These are phyloP conservation scores for Mycena alexandri DNA, from an alignment of 768 basidiomycete genomes.

Conservation along the genomic window DNA sequence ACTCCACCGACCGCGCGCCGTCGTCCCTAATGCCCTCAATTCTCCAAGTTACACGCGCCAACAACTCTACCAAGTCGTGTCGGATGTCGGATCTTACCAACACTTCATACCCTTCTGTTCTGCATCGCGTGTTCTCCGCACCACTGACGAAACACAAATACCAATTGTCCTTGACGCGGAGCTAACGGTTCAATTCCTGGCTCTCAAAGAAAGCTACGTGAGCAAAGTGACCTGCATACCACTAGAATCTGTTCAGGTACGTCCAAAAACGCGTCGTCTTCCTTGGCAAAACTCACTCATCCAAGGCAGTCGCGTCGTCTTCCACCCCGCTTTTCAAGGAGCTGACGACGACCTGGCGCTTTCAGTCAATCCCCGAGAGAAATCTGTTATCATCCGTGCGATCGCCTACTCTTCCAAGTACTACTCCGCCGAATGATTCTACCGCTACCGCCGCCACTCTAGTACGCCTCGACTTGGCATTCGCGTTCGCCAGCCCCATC, in stretches of 20 bases:
- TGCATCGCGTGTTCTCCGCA: conserved; percentile 71
- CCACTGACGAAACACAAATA: conserved; percentile 46
- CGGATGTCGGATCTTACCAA: conserved; percentile 89
- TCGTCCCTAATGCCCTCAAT: conserved; percentile 25
- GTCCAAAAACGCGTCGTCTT: conserved; percentile 41
- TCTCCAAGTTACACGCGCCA: conserved; percentile 74
- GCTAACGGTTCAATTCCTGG: conserved; percentile 88
- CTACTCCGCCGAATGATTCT: conserved; percentile 30
- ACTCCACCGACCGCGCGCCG: conserved; percentile 27
- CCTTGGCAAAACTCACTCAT: conserved; percentile 24
- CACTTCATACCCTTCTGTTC: conserved; percentile 93
- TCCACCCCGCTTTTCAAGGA: conserved; percentile 81
- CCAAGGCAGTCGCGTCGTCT: conserved; percentile 78
- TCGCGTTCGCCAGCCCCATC: conserved; percentile 88
- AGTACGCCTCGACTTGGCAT: conserved; percentile 87
- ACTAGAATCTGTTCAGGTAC: conserved; percentile 82
- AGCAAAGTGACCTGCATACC: conserved; percentile 88
- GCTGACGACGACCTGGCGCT: conserved; percentile 79
- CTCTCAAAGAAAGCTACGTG: conserved; percentile 88
- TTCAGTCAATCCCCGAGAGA: conserved; percentile 54
- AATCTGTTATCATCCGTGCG: conserved; percentile 42
- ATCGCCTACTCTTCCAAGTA: too few relatives aligned
- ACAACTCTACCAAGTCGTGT: conserved; percentile 88
- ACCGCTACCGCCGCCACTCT: conserved; percentile 81
- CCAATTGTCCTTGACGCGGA: conserved; percentile 80